These are phyloP conservation scores for Mucor irregularis DNA, from an alignment of 371 early-diverging fungal species.

Conservation along the genomic window DNA sequence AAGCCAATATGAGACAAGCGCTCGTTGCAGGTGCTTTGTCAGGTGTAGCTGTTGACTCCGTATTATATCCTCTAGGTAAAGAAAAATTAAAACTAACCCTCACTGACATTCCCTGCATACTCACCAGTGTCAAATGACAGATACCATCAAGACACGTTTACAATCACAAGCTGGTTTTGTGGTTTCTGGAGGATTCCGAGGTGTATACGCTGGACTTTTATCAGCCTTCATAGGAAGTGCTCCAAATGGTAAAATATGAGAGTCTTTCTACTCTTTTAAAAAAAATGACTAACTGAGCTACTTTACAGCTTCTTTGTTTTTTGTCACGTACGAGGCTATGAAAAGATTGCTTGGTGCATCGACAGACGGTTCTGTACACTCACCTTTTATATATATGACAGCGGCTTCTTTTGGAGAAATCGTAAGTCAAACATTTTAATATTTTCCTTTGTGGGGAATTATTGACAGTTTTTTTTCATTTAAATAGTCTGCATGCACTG, in stretches of 20 bases:
- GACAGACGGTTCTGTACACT: constrained; percentile 36
- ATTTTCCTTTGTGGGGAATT: neutral
- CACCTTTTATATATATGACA: constrained; percentile 79
- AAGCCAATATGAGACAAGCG: constrained; percentile 45
- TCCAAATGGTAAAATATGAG: constrained; percentile 70
- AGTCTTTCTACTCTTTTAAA: neutral
- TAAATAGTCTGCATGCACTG: constrained; percentile 80
- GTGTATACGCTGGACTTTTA: constrained; percentile 87
- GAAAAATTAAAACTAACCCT: neutral
- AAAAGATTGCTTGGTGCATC: constrained; percentile 54
- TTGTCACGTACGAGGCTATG: constrained; percentile 85
- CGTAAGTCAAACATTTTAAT: constrained; percentile 45
- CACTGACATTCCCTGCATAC: neutral
- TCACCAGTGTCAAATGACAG: constrained; percentile 26
- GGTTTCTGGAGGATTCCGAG: constrained; percentile 88
- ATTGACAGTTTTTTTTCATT: neutral
- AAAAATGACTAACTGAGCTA: neutral
- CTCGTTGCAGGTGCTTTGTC: constrained; percentile 76
- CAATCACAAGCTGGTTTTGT: constrained; percentile 88
- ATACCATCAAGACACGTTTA: constrained; percentile 91
- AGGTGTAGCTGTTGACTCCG: constrained; percentile 84
- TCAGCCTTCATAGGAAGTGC: constrained; percentile 92
- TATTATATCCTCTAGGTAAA: constrained; percentile 77
- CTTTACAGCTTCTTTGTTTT: constrained; percentile 83
- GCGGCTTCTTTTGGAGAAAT: constrained; percentile 92